phyloP scores from a whole-genome alignment of 768 basidiomycete genomes.

The Suillus luteus region DNA sequence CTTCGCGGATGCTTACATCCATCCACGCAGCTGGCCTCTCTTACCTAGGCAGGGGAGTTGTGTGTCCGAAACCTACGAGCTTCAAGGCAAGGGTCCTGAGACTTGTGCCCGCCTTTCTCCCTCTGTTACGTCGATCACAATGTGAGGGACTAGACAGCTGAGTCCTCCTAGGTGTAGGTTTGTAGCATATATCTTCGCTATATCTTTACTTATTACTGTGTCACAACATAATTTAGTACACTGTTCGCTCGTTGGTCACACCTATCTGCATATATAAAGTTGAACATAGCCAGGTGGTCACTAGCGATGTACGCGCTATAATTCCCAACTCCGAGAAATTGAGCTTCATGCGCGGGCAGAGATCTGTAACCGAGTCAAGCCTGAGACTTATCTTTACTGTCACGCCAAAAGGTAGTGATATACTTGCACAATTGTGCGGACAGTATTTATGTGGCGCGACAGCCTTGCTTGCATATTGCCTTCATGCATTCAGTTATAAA shows the following conservation, averaged over 20 bases:
- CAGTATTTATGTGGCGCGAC: too few species aligned
- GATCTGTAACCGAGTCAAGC: too few species aligned
- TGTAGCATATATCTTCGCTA: not conserved
- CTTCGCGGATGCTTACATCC: not conserved
- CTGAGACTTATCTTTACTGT: too few species aligned
- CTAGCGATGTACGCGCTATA: not conserved
- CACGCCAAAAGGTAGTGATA: too few species aligned
- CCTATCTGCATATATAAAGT: not conserved
- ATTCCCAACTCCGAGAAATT: not conserved
- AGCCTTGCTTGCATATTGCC: too few species aligned
- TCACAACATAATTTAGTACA: not conserved
- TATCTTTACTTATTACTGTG: not conserved
- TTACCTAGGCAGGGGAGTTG: conserved; percentile 1
- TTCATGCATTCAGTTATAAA: too few species aligned
- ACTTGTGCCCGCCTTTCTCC: not conserved
- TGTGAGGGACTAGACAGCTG: not conserved
- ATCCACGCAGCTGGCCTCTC: conserved; percentile 1
- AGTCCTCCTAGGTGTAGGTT: not conserved
- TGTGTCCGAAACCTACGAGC: conserved; percentile 4
- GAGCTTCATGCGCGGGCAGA: too few species aligned
- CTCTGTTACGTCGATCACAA: not conserved
- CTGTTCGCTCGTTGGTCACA: not conserved
- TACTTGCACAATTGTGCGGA: too few species aligned
- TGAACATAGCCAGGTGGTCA: not conserved
- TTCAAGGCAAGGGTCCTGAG: conserved; percentile 6